phyloP scores from a whole-genome alignment of 169 alveolate genomes.

The Perkinsus chesapeaki region DNA sequence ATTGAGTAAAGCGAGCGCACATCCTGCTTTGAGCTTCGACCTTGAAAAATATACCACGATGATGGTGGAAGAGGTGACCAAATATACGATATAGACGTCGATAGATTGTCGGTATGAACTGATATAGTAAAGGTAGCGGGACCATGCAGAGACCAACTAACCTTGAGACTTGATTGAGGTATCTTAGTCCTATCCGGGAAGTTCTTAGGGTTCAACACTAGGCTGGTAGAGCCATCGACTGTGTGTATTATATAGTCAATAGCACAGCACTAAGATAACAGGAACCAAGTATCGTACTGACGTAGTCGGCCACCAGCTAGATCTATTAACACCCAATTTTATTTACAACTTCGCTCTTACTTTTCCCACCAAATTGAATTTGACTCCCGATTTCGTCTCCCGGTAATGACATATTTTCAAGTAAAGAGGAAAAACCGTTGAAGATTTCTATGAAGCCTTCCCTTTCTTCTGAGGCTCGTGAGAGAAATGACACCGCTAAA shows the following conservation, averaged over 20 bases:
- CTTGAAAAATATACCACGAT: constrained; percentile 59
- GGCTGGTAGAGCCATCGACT: constrained; percentile 66
- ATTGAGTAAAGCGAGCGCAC: constrained; percentile 76
- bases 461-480: too few relatives aligned
- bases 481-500: too few relatives aligned
- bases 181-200: constrained; percentile 42
- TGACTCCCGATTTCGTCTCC: too few relatives aligned
- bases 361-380: too few relatives aligned
- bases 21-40: constrained; percentile 68
- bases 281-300: not conserved
- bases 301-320: too few relatives aligned
- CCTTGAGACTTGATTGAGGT: constrained; percentile 18
- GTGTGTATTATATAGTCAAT: constrained; percentile 82
- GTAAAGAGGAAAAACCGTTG: too few relatives aligned
- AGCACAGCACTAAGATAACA: constrained; percentile 59
- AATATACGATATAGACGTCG: constrained; percentile 40
- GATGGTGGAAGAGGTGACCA: constrained; percentile 71
- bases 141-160: not conserved
- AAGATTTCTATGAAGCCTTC: too few relatives aligned
- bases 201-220: constrained; percentile 55
- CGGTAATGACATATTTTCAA: too few relatives aligned
- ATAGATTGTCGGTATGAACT: not conserved
- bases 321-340: too few relatives aligned
- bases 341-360: too few relatives aligned
- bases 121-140: not conserved